Conservation (phyloP, 192 early-diverging fungal genomes). For the Endogone sp. region DNA sequence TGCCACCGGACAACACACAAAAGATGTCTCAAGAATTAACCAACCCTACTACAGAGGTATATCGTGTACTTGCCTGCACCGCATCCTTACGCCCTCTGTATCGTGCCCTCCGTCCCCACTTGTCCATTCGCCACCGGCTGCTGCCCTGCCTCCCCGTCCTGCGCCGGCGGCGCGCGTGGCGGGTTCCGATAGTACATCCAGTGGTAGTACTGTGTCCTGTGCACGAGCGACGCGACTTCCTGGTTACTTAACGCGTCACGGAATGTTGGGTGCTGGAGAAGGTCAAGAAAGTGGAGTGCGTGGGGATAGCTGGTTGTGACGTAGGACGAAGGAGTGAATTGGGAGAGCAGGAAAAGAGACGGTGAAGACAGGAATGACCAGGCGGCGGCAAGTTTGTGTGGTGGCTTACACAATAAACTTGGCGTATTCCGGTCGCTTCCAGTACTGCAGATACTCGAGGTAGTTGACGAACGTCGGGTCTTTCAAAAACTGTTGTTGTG, state of each 20-base stretch:
- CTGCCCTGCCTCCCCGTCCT: neutral
- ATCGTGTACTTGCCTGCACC: no score
- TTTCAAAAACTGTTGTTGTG: slow-evolving; percentile 83
- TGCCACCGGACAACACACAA: no score
- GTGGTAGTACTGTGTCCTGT: slow-evolving; percentile 76
- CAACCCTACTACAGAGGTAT: no score
- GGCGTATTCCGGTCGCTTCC: slow-evolving; percentile 85
- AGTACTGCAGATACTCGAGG: slow-evolving; percentile 88
- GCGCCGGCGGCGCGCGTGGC: no score
- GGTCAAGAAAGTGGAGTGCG: slow-evolving; percentile 77
- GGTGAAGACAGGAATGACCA: neutral
- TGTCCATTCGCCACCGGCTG: neutral
- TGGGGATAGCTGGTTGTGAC: slow-evolving; percentile 74
- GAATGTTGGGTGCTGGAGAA: slow-evolving; percentile 81
- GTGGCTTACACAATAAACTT: slow-evolving; percentile 82
- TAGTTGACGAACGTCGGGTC: slow-evolving; percentile 87
- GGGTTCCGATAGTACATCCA: slow-evolving; percentile 58
- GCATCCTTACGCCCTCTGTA: neutral
- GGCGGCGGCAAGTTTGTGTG: neutral
- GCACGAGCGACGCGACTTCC: slow-evolving; percentile 69
- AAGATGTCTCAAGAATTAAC: no score
- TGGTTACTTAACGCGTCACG: slow-evolving; percentile 68
- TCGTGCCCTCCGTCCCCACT: neutral
- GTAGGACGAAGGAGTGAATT: neutral
- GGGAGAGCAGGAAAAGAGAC: neutral